Base-by-base conservation (phyloP, 2,329 filamentous ascomycete genomes). In the Nothopassalora personata region DNA sequence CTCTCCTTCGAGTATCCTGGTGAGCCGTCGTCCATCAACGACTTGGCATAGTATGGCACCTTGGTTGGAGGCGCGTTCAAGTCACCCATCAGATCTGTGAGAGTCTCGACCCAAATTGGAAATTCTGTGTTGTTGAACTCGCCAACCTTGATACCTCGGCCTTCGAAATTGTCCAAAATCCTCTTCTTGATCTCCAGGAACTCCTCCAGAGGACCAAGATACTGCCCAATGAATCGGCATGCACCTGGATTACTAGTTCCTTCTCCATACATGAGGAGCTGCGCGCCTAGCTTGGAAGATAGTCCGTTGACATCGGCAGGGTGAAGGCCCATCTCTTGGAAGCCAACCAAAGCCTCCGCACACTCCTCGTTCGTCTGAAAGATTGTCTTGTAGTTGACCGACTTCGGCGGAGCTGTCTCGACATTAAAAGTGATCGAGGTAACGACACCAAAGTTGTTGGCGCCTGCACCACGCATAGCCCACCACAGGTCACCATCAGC, bases 371-470 rank as follows among this genome's bases (percentile, higher is more conserved):
- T 59, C 3, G 48, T 64, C 18, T 59, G 39, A 28, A 62, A 57
- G 15, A 58, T 53, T 3, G 58, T 60, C 34, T 58, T 59, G 30
- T 39, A 62, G 50, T 64, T 62, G 13, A 64, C 51, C 19, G 57
- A 33, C 52, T 57, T 54, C 15, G 23, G 13, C 1, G 62, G 62
- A 15, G 60, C 60, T 19, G 57, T 53, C 28, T 39, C 34, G 8
- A 62, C 36, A 4, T 36, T 28, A 15, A 64, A 57, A 2, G 57
- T 59, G 27, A 60, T 39, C 39, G 31, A 36, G 3, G 60, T 60
- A 3, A 64, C 58, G 3, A 60, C 58, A 9, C 62, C 62, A 43
- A 64, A 62, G 18, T 64, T 62, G 52, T 62, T 64, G 6, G 62
- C 55, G 7, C 62, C 60, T 28, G 62, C 58, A 18, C 62, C 62